Conservation (phyloP, 2,329 filamentous ascomycete genomes). For the Aureobasidium lini region DNA sequence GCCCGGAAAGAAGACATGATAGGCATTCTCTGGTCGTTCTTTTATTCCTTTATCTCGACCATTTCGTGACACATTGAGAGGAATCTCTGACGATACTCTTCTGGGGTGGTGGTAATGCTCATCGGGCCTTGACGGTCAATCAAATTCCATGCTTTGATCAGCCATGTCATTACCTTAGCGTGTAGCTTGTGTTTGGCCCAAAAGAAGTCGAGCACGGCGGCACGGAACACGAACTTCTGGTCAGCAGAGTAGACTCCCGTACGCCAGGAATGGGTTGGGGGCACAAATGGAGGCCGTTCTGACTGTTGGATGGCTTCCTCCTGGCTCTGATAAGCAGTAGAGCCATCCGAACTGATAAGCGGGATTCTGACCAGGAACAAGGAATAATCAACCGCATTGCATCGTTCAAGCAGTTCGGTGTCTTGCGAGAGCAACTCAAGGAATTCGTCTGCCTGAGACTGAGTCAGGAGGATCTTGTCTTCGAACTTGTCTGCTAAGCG, state of each 20-base stretch:
- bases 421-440: conserved; percentile 51
- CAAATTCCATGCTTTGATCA: conserved; percentile 50
- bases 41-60: conserved; percentile 27
- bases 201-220: conserved; percentile 66
- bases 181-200: conserved; percentile 67
- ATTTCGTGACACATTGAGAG: conserved; percentile 44
- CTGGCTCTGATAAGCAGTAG: conserved; percentile 20
- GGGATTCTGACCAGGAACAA: conserved; percentile 61
- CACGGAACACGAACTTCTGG: conserved; percentile 60
- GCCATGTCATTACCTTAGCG: conserved; percentile 56
- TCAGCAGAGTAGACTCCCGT: conserved; percentile 54
- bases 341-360: background rate
- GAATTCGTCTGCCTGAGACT: conserved; percentile 50
- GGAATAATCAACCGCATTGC: conserved; percentile 68
- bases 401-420: conserved; percentile 53
- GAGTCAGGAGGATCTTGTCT: conserved; percentile 54
- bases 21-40: background rate
- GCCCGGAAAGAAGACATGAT: background rate
- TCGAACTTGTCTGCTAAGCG: conserved; percentile 61
- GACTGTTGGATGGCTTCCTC: conserved; percentile 14
- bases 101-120: conserved; percentile 64
- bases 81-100: conserved; percentile 58
- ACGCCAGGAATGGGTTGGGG: conserved; percentile 46
- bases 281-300: conserved; percentile 22
- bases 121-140: conserved; percentile 60